Evolutionary conservation across 176 grass and related monocot genomes (phyloP).

Genomic region (Miscanthus lutarioriparius): DNA sequence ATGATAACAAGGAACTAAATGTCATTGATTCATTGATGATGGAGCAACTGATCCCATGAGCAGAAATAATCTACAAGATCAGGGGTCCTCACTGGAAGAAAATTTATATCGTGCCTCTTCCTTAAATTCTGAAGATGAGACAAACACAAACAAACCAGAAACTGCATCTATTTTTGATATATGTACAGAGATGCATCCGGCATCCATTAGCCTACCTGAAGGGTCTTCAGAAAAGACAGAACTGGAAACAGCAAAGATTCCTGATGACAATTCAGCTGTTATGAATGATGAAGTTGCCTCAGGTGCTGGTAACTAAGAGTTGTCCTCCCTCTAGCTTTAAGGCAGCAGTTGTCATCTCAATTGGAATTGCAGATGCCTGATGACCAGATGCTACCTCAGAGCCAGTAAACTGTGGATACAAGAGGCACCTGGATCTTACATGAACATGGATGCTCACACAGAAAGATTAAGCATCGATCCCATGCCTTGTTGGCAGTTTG

Average conservation of each 20-base stretch:
- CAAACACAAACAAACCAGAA: constrained; percentile 20
- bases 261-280: constrained; percentile 22
- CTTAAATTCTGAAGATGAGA: constrained; percentile 2
- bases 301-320: not conserved
- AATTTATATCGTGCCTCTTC: not conserved
- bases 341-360: not conserved
- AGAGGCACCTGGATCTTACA: not conserved
- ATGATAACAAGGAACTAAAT: constrained; percentile 31
- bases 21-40: not conserved
- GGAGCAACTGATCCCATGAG: not conserved
- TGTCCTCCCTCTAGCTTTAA: not conserved
- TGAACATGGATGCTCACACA: not conserved
- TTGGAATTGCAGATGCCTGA: not conserved
- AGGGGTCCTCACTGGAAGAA: constrained; percentile 20
- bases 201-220: not conserved
- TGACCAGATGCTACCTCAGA: not conserved
- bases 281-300: constrained; percentile 20
- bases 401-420: not conserved
- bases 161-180: constrained; percentile 47
- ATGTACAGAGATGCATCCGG: constrained; percentile 10
- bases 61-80: constrained; percentile 4
- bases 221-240: constrained; percentile 3
- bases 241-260: not conserved
- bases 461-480: not conserved
- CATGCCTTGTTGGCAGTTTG: not conserved